A percentile compares a stretch with the other conserved stretches of the same genome.
Conservation (phyloP, 805 yeast species). For the Jamesozyma piceae region DNA sequence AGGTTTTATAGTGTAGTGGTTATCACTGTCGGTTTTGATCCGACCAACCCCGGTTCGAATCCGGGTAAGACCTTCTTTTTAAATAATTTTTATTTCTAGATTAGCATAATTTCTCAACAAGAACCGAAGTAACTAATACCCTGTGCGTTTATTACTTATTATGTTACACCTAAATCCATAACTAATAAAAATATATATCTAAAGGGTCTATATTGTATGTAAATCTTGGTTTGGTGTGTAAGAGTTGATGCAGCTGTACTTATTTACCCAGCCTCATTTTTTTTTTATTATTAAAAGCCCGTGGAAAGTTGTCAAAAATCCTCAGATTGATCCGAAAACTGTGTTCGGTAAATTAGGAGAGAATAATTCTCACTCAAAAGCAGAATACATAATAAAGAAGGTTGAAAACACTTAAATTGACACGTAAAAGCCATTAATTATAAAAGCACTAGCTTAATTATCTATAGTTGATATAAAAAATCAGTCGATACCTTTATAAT, state of each 20-base stretch:
- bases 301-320: not conserved
- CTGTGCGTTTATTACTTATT: not conserved
- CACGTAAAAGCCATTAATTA: not conserved
- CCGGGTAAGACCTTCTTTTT: slow-evolving; percentile 75
- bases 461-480: not conserved
- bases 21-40: slow-evolving; percentile 76
- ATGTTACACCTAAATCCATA: not conserved
- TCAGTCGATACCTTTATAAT: not conserved
- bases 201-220: no score
- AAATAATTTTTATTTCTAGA: no score
- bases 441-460: no score
- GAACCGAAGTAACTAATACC: not conserved
- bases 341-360: no score
- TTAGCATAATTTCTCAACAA: no score
- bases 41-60: slow-evolving; percentile 78
- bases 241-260: no score
- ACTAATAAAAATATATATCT: no score
- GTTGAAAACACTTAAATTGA: not conserved
- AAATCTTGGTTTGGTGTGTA: no score
- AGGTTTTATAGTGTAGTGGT: slow-evolving; percentile 60
- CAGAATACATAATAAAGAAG: not conserved
- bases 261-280: not conserved
- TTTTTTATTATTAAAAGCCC: not conserved
- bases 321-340: no score
- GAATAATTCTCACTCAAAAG: not conserved